Conservation (phyloP, 2,329 filamentous ascomycete genomes). For the Ustulina deusta region DNA sequence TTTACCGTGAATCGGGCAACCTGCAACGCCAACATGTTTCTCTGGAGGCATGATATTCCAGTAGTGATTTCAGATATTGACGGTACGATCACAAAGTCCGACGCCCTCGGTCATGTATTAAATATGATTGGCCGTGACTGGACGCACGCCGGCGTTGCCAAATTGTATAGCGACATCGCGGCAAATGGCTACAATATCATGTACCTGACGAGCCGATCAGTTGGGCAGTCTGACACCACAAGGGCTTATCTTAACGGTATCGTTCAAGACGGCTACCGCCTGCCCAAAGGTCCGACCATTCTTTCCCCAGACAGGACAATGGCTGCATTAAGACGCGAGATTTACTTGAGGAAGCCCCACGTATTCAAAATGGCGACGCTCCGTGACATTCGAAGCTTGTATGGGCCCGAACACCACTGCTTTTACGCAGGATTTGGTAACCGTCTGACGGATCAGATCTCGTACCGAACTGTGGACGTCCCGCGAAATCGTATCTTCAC, state of each 20-base stretch:
- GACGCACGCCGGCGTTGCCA: conserved; percentile 97
- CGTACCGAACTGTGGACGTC: conserved; percentile 95
- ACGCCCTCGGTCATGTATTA: conserved; percentile 91
- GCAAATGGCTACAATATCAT: conserved; percentile 99
- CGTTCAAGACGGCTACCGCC: conserved; percentile 83
- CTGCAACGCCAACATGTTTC: conserved; percentile 91
- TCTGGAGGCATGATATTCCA: conserved; percentile 90
- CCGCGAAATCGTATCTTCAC: conserved; percentile 95
- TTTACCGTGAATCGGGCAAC: conserved; percentile 97
- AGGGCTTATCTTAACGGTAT: conserved; percentile 91
- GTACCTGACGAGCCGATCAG: conserved; percentile 93
- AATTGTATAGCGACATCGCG: conserved; percentile 94
- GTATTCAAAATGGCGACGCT: conserved; percentile 99
- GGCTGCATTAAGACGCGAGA: conserved; percentile 88
- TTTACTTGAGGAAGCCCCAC: conserved; percentile 95
- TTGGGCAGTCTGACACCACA: conserved; percentile 92
- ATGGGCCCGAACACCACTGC: conserved; percentile 79
- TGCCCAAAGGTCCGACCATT: conserved; percentile 93
- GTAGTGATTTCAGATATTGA: conserved; percentile 99
- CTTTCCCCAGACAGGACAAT: conserved; percentile 95
- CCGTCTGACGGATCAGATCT: conserved; percentile 93
- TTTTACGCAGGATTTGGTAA: conserved; percentile 99
- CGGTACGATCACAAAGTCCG: conserved; percentile 98
- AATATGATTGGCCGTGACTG: conserved; percentile 98
- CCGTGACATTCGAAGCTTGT: conserved; percentile 91